Evolutionary conservation across 2,329 filamentous ascomycete species (phyloP).

Genomic region (Colletotrichum sp.): DNA sequence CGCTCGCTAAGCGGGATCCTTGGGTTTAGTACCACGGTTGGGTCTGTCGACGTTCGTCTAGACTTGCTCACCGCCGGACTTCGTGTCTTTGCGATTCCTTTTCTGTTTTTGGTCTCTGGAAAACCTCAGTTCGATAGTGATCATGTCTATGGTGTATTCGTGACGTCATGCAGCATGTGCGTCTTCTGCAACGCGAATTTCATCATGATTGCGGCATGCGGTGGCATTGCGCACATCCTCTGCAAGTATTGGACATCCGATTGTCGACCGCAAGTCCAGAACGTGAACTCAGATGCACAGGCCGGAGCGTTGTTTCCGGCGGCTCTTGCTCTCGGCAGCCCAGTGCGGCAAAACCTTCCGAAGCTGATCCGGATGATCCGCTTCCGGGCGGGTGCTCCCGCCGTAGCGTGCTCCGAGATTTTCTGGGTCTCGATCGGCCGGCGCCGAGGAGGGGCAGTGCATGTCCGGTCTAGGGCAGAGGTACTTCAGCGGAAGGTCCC

Average conservation of each 20-base stretch:
- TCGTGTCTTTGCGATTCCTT: background rate
- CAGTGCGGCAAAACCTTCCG: background rate
- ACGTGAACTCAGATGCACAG: background rate
- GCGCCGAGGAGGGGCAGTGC: background rate
- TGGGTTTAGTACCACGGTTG: background rate
- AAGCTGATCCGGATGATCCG: background rate
- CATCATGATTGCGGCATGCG: constrained; percentile 15
- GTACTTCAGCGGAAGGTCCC: background rate
- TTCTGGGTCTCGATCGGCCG: background rate
- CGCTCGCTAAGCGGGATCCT: background rate
- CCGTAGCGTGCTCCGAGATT: background rate
- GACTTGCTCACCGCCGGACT: background rate
- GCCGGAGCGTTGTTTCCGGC: background rate
- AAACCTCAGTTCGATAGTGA: background rate
- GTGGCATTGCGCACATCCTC: background rate
- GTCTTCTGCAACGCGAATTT: background rate
- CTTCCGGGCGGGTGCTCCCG: background rate
- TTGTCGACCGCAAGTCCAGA: background rate
- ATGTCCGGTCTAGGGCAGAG: background rate
- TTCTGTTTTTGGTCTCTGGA: background rate
- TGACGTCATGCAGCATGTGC: constrained; percentile 5
- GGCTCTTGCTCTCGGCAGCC: background rate
- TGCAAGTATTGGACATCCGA: background rate
- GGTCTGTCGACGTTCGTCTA: background rate
- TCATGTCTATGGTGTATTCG: background rate